Percentiles rank a stretch among this genome's conserved stretches.
phyloP scores from a whole-genome alignment of 345 rosid genomes.

The Gossypium stocksii region DNA sequence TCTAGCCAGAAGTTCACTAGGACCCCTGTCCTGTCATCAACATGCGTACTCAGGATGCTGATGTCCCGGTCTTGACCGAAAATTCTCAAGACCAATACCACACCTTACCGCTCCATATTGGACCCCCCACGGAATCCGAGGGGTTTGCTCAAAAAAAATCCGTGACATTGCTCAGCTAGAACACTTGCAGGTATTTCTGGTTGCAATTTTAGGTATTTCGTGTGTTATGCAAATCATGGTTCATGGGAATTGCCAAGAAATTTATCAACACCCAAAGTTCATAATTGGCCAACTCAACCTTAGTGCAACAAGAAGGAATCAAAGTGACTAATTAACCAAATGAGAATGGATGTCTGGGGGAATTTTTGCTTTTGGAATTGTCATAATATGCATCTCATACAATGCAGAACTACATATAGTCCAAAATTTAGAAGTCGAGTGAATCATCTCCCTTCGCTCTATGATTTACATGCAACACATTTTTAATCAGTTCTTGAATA shows the following conservation, averaged over 20 bases:
- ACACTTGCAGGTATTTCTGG: too few relatives aligned
- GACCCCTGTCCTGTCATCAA: too few relatives aligned
- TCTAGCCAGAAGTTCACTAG: too few relatives aligned
- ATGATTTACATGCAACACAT: slow-evolving; percentile 6
- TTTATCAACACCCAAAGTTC: neutral
- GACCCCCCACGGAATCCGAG: too few relatives aligned
- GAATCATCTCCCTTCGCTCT: slow-evolving; percentile 5
- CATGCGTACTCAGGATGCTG: too few relatives aligned
- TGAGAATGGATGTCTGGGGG: neutral
- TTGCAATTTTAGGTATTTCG: too few relatives aligned
- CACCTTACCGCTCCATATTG: too few relatives aligned
- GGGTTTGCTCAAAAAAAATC: too few relatives aligned
- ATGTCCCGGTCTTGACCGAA: too few relatives aligned
- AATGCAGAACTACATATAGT: neutral
- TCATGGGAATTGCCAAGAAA: neutral
- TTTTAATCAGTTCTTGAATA: neutral
- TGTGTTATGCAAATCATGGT: neutral
- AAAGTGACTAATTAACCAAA: neutral
- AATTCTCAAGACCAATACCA: too few relatives aligned
- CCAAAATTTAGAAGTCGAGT: neutral
- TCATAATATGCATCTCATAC: neutral
- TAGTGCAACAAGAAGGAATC: neutral
- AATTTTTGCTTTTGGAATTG: slow-evolving; percentile 2
- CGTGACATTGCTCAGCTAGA: too few relatives aligned
- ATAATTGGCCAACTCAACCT: neutral